phyloP scores from a whole-genome alignment of 345 rosid genomes.

The Ceriops tagal region DNA sequence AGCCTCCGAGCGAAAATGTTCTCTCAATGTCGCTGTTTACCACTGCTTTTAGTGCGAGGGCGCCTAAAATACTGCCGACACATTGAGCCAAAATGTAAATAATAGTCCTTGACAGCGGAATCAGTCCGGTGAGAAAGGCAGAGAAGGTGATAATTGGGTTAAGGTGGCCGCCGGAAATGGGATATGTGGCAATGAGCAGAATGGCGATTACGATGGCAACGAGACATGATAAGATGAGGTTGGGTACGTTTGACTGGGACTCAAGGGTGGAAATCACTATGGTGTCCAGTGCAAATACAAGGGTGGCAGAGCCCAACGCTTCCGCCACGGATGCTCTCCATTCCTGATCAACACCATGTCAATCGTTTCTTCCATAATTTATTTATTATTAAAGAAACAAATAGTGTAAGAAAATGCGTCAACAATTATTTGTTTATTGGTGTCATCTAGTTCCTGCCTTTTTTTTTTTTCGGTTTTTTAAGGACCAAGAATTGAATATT shows the following conservation, averaged over 20 bases:
- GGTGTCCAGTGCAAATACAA: constrained; percentile 24
- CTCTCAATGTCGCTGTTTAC: constrained; percentile 15
- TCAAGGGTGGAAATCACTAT: constrained; percentile 22
- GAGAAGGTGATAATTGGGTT: constrained; percentile 34
- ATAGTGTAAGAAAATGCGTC: no score
- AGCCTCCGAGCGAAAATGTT: constrained; percentile 40
- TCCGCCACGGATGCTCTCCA: constrained; percentile 32
- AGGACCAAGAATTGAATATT: no score
- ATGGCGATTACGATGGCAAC: constrained; percentile 14
- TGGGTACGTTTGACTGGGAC: constrained; percentile 18
- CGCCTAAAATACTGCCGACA: constrained; percentile 34
- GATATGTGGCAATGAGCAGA: constrained; percentile 28
- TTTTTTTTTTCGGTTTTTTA: no score
- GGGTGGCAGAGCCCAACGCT: constrained; percentile 17
- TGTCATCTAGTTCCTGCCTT: no score
- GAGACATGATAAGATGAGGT: constrained; percentile 20
- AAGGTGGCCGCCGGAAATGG: constrained; percentile 44
- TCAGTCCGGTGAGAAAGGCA: constrained; percentile 28
- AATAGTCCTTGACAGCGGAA: constrained; percentile 20
- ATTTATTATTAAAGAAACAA: no score
- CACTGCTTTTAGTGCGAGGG: constrained; percentile 29
- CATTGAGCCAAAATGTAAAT: constrained; percentile 40
- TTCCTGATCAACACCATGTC: no score
- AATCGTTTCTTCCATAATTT: no score
- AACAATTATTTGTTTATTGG: no score